Conservation (phyloP, 2,329 filamentous ascomycete species). For the Ascomycota sp. region DNA sequence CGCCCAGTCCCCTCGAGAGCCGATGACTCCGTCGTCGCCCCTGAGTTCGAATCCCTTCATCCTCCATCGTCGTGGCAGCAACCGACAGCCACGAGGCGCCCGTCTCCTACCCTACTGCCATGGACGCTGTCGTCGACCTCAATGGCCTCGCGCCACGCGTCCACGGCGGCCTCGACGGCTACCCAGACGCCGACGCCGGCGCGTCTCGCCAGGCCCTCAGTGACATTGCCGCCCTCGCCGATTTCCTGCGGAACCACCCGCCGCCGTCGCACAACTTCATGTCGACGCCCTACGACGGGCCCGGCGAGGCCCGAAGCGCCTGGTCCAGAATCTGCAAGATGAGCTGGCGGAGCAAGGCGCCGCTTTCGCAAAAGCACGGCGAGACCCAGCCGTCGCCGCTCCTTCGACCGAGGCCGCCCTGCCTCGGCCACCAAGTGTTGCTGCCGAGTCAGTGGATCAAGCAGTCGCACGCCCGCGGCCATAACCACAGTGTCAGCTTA, state of each 20-base stretch:
- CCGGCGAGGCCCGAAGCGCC: too few relatives aligned
- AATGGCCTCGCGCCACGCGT: too few relatives aligned
- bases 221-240: constrained; percentile 17
- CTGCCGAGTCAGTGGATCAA: background rate
- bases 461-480: constrained; percentile 1
- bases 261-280: constrained; percentile 30
- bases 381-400: constrained; percentile 34
- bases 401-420: constrained; percentile 29
- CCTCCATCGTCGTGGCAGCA: too few relatives aligned
- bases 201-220: constrained; percentile 4
- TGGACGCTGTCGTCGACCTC: too few relatives aligned
- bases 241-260: constrained; percentile 27
- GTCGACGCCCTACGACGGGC: constrained; percentile 18
- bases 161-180: too few relatives aligned
- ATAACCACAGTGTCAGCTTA: constrained; percentile 4
- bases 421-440: background rate
- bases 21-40: too few relatives aligned
- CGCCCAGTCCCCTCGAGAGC: too few relatives aligned
- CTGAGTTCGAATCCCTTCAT: too few relatives aligned
- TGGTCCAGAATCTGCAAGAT: constrained; percentile 23
- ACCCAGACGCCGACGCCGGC: constrained; percentile 5
- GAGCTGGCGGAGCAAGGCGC: constrained; percentile 15
- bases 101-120: too few relatives aligned
- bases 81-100: too few relatives aligned
- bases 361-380: constrained; percentile 23